Percentiles rank a stretch among this genome's conserved stretches.
These are phyloP conservation scores for Aspergillus uvarum DNA, from an alignment of 2,329 filamentous ascomycete genomes.

Conservation along the genomic window DNA sequence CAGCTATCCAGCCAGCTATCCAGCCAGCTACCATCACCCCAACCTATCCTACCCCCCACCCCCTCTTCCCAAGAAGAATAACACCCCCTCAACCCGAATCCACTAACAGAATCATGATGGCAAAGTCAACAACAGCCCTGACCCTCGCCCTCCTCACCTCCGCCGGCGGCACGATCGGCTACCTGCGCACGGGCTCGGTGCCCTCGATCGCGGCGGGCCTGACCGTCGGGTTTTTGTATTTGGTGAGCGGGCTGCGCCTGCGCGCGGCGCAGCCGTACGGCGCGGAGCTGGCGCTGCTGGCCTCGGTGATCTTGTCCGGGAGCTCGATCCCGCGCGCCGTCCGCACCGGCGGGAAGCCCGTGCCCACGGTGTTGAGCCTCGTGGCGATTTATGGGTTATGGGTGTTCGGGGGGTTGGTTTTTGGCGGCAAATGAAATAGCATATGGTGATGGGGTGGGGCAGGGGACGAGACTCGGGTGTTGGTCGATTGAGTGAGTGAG, in stretches of 20 bases:
- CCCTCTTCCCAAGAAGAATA: no score
- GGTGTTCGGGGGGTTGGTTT: constrained; percentile 72
- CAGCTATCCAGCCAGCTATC: no score
- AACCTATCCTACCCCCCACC: no score
- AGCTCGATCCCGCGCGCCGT: constrained; percentile 85
- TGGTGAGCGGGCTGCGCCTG: constrained; percentile 77
- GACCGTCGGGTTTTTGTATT: constrained; percentile 76
- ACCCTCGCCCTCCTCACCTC: constrained; percentile 79
- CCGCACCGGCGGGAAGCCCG: constrained; percentile 70
- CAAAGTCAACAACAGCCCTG: constrained; percentile 62
- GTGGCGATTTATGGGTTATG: constrained; percentile 76
- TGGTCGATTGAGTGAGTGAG: no score
- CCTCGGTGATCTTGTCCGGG: constrained; percentile 79
- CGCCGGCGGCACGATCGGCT: constrained; percentile 83
- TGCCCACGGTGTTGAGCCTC: constrained; percentile 76
- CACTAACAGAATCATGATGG: constrained; percentile 3
- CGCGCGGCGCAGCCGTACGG: constrained; percentile 75
- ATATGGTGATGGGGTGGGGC: no score
- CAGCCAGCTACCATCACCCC: no score
- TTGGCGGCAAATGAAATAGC: constrained; percentile 17
- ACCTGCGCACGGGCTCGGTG: constrained; percentile 77
- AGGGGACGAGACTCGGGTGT: no score
- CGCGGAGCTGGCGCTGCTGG: constrained; percentile 82
- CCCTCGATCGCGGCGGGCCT: constrained; percentile 84
- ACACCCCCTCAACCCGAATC: neutral